A percentile compares a stretch with the other conserved stretches of the same genome.
Conservation (phyloP, 1,284 basidiomycete genomes). For the Ustilago hordei region DNA sequence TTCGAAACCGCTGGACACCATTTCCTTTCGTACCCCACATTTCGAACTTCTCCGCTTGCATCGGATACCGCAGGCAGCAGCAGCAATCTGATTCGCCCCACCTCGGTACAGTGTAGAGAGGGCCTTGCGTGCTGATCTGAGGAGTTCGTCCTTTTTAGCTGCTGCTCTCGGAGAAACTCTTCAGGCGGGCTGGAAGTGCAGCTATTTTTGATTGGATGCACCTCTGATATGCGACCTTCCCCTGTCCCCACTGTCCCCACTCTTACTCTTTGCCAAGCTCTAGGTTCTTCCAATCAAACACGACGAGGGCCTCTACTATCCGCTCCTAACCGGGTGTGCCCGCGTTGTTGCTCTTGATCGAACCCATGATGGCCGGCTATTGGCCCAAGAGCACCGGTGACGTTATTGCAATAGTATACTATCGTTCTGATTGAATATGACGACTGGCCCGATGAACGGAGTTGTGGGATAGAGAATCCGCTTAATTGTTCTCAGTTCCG, state of each 20-base stretch:
- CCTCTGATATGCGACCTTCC: not conserved
- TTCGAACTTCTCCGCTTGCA: slow-evolving; percentile 20
- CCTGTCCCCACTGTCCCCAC: not conserved
- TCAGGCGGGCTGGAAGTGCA: not conserved
- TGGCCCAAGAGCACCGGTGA: not conserved
- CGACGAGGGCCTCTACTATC: not conserved
- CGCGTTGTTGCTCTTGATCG: not conserved
- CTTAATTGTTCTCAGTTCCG: not conserved
- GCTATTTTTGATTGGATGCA: slow-evolving; percentile 9
- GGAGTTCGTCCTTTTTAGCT: slow-evolving; percentile 9
- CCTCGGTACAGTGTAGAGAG: not conserved
- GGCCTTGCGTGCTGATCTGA: not conserved
- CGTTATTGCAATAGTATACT: not conserved
- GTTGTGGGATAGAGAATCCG: not conserved
- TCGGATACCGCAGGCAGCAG: slow-evolving; percentile 9
- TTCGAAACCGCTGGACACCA: not conserved
- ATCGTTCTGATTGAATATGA: not conserved
- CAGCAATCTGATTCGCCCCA: slow-evolving; percentile 9
- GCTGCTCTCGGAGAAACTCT: slow-evolving; percentile 13
- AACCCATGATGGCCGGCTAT: not conserved
- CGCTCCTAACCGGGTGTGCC: not conserved
- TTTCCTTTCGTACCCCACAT: slow-evolving; percentile 7
- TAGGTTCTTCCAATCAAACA: not conserved
- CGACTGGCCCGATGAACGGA: not conserved
- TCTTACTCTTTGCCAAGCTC: not conserved